A percentile compares a stretch with the other conserved stretches of the same genome.
These are phyloP conservation scores for Fusarium sp. DNA, from an alignment of 2,329 filamentous ascomycete species.

Conservation along the genomic window DNA sequence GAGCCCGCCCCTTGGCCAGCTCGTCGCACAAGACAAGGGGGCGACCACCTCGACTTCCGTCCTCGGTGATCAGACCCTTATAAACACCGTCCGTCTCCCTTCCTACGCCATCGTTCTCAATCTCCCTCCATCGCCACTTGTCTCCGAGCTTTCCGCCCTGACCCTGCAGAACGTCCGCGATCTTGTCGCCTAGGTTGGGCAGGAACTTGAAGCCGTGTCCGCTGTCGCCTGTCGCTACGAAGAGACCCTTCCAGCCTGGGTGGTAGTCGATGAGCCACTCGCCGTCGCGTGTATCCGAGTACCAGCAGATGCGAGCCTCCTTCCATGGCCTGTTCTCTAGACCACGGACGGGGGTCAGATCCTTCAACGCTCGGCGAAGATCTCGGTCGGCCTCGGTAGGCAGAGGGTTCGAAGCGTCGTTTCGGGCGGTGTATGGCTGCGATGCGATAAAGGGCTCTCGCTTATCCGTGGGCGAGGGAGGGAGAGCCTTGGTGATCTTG, in stretches of 20 bases:
- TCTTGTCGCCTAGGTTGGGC: slow-evolving; percentile 72
- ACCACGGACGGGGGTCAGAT: slow-evolving; percentile 68
- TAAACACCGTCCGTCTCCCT: slow-evolving; percentile 52
- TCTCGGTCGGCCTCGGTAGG: slow-evolving; percentile 71
- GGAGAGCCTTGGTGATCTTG: slow-evolving; percentile 50
- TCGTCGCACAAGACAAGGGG: slow-evolving; percentile 60
- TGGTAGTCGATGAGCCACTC: slow-evolving; percentile 80
- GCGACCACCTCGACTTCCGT: slow-evolving; percentile 64
- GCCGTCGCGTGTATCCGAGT: slow-evolving; percentile 77
- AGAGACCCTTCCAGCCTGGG: slow-evolving; percentile 68
- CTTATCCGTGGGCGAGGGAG: slow-evolving; percentile 43
- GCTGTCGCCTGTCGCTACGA: slow-evolving; percentile 72
- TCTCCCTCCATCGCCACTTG: slow-evolving; percentile 75
- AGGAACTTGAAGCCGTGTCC: slow-evolving; percentile 78
- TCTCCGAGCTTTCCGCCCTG: slow-evolving; percentile 62
- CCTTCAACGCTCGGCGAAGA: slow-evolving; percentile 70
- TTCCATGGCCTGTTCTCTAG: slow-evolving; percentile 71
- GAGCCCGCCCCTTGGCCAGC: slow-evolving; percentile 47
- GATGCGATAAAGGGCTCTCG: slow-evolving; percentile 50
- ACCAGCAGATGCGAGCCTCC: slow-evolving; percentile 78
- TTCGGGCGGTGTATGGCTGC: slow-evolving; percentile 50
- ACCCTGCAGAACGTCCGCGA: slow-evolving; percentile 66
- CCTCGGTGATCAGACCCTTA: slow-evolving; percentile 60
- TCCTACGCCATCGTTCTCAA: slow-evolving; percentile 53
- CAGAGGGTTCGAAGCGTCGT: slow-evolving; percentile 60